These are phyloP conservation scores for Pestalotiopsis sp. DNA, from an alignment of 2,329 filamentous ascomycete genomes.

Conservation along the genomic window DNA sequence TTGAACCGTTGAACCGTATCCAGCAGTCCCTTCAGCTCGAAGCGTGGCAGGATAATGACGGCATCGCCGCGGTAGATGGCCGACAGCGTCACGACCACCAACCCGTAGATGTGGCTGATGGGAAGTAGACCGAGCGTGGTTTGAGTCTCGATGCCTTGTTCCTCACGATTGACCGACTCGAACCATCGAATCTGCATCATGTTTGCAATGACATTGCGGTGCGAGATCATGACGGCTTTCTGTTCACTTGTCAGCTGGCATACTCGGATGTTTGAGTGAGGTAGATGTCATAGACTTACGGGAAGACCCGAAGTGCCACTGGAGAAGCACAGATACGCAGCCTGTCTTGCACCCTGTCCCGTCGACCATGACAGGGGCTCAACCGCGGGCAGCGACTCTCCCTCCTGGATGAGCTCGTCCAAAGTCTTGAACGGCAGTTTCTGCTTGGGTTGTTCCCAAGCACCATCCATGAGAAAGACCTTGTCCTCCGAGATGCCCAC, in stretches of 20 bases:
- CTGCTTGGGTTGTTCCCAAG: constrained; percentile 32
- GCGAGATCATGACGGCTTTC: constrained; percentile 81
- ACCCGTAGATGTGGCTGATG: constrained; percentile 76
- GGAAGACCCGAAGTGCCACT: constrained; percentile 75
- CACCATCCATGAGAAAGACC: constrained; percentile 64
- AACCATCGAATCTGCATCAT: constrained; percentile 61
- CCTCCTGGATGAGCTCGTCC: constrained; percentile 63
- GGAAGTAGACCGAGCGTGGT: constrained; percentile 67
- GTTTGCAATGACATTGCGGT: constrained; percentile 76
- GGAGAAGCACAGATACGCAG: constrained; percentile 74
- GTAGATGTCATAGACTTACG: constrained; percentile 39
- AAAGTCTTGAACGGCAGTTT: constrained; percentile 61
- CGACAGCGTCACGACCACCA: constrained; percentile 71
- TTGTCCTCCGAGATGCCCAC: constrained; percentile 62
- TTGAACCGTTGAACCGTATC: constrained; percentile 67
- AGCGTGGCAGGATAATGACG: constrained; percentile 71
- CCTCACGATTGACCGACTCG: constrained; percentile 34
- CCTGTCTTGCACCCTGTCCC: constrained; percentile 64
- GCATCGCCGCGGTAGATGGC: constrained; percentile 72
- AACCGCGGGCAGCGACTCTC: constrained; percentile 50
- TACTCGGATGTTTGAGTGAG: not conserved
- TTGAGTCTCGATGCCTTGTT: constrained; percentile 32
- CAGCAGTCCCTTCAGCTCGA: constrained; percentile 68
- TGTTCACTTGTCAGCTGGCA: constrained; percentile 28
- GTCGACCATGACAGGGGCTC: constrained; percentile 56